phyloP scores from a whole-genome alignment of 805 yeast species.

The Saturnispora besseyi region DNA sequence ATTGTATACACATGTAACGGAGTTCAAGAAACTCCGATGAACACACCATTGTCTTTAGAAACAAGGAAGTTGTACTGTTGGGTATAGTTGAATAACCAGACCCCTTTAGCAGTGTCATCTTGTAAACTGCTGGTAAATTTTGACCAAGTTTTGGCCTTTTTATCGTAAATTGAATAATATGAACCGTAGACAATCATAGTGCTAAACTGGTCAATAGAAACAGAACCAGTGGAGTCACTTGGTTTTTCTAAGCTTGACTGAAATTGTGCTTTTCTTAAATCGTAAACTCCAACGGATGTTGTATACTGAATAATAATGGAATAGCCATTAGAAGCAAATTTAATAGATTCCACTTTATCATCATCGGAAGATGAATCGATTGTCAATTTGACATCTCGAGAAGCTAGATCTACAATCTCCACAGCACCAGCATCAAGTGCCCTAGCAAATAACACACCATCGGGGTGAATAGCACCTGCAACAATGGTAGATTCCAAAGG shows the following conservation, averaged over 20 bases:
- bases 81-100: not conserved
- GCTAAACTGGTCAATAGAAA: slow-evolving; percentile 11
- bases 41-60: not conserved
- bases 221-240: not conserved
- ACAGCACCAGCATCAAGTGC: slow-evolving; percentile 9
- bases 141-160: slow-evolving; percentile 7
- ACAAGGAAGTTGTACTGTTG: not conserved
- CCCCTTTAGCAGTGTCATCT: not conserved
- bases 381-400: slow-evolving; percentile 8
- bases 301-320: slow-evolving; percentile 32
- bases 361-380: slow-evolving; percentile 2
- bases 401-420: slow-evolving; percentile 11
- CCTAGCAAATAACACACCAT: slow-evolving; percentile 16
- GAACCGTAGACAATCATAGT: slow-evolving; percentile 1
- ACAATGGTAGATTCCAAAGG: not conserved
- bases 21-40: not conserved
- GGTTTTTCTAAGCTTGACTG: not conserved
- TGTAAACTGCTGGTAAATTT: not conserved
- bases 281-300: slow-evolving; percentile 15
- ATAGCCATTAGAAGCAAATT: slow-evolving; percentile 44
- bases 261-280: slow-evolving; percentile 18
- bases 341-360: not conserved
- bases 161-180: slow-evolving; percentile 7
- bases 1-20: not conserved
- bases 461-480: slow-evolving; percentile 15